A percentile compares a stretch with the other conserved stretches of the same genome.
Conservation (phyloP, 2,329 filamentous ascomycete species). For the Albophoma yamanashiensis region DNA sequence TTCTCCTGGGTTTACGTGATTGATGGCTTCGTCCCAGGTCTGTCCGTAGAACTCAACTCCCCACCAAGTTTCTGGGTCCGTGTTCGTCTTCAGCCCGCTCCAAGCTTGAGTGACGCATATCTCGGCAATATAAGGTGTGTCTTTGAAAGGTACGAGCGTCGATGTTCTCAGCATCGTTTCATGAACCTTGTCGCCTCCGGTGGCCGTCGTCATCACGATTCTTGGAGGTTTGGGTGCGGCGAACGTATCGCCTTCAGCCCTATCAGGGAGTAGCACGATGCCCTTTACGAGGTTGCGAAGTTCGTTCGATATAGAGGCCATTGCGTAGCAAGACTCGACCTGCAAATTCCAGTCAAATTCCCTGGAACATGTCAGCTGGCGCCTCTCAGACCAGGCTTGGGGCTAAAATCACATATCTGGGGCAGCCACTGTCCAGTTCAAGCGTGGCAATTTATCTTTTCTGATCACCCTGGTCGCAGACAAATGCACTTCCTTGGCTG, state of each 20-base stretch:
- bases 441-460: slow-evolving; percentile 10
- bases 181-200: slow-evolving; percentile 1
- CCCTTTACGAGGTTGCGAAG: slow-evolving; percentile 11
- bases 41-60: slow-evolving; percentile 20
- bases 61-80: slow-evolving; percentile 14
- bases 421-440: slow-evolving; percentile 22
- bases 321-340: slow-evolving; percentile 14
- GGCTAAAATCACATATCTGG: slow-evolving; percentile 21
- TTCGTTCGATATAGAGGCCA: slow-evolving; percentile 7
- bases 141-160: slow-evolving; percentile 16
- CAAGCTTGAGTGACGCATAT: slow-evolving; percentile 18
- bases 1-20: slow-evolving; percentile 12
- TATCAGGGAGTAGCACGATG: slow-evolving; percentile 7
- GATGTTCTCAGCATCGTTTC: slow-evolving; percentile 16
- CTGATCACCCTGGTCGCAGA: slow-evolving; percentile 10
- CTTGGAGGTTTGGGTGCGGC: not conserved
- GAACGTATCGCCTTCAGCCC: not conserved
- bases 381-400: not conserved
- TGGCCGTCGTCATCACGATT: not conserved
- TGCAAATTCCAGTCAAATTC: slow-evolving; percentile 23
- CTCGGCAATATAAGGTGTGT: slow-evolving; percentile 22
- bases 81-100: slow-evolving; percentile 9
- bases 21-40: slow-evolving; percentile 26
- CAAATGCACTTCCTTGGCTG: slow-evolving; percentile 8
- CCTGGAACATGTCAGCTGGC: slow-evolving; percentile 7